Conservation (phyloP, 2,329 filamentous ascomycete genomes). For the Penicillium sp. region DNA sequence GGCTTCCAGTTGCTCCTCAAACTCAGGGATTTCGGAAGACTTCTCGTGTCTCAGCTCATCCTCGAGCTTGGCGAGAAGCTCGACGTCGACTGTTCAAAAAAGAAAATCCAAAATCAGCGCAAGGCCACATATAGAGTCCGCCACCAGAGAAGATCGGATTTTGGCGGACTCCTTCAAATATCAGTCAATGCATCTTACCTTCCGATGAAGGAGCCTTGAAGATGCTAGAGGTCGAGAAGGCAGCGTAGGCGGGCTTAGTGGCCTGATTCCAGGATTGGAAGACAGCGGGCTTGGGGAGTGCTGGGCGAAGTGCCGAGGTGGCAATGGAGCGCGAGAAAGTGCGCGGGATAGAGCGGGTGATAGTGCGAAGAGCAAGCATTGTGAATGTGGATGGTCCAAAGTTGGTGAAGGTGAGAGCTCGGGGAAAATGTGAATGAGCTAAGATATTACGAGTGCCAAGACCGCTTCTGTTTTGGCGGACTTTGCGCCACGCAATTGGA, state of each 20-base stretch:
- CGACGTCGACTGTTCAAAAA: constrained; percentile 52
- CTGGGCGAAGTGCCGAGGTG: constrained; percentile 42
- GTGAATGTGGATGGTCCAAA: constrained; percentile 24
- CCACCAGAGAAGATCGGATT: neutral
- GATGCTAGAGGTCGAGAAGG: constrained; percentile 40
- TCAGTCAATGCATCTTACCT: constrained; percentile 28
- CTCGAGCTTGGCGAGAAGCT: constrained; percentile 77
- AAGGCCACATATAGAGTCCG: neutral
- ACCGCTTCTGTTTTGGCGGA: constrained; percentile 14
- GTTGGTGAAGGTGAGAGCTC: constrained; percentile 11
- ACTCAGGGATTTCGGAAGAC: constrained; percentile 64
- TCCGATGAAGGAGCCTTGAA: constrained; percentile 40
- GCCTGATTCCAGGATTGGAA: constrained; percentile 44
- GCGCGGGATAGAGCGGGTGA: constrained; percentile 60
- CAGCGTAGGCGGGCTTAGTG: constrained; percentile 35
- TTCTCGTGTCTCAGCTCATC: constrained; percentile 76
- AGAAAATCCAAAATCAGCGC: constrained; percentile 1
- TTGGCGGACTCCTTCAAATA: neutral
- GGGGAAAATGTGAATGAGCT: constrained; percentile 19
- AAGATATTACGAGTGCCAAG: constrained; percentile 23
- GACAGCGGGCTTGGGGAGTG: constrained; percentile 44
- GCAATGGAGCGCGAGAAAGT: constrained; percentile 51
- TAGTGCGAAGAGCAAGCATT: constrained; percentile 62
- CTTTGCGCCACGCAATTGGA: constrained; percentile 14
- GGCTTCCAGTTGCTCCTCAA: constrained; percentile 71